Conservation (phyloP, 345 rosid species). For the Pelargonium nanum region DNA sequence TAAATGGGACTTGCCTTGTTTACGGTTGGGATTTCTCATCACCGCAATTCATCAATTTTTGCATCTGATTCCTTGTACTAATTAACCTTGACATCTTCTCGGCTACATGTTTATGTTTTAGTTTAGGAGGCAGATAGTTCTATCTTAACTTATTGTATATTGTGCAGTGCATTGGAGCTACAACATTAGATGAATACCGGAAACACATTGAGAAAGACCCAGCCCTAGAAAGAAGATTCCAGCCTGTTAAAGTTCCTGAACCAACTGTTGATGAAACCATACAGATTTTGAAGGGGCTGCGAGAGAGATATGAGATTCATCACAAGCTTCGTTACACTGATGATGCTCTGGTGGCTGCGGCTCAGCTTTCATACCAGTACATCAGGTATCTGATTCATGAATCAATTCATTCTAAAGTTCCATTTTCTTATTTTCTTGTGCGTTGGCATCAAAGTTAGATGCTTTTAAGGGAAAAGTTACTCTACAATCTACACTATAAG, state of each 20-base stretch:
- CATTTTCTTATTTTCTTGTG: background rate
- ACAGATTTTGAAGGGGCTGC: constrained; percentile 82
- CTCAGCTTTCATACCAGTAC: constrained; percentile 87
- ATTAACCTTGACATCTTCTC: too few relatives aligned
- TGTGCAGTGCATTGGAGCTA: constrained; percentile 94
- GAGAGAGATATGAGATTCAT: constrained; percentile 95
- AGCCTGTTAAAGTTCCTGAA: constrained; percentile 97
- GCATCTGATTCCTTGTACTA: too few relatives aligned
- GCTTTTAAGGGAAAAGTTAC: background rate
- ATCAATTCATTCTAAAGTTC: too few relatives aligned
- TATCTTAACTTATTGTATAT: background rate
- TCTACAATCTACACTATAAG: too few relatives aligned
- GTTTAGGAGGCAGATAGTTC: background rate
- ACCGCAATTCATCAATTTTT: too few relatives aligned
- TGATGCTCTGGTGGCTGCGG: constrained; percentile 81
- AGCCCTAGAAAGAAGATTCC: constrained; percentile 93
- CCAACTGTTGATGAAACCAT: constrained; percentile 92
- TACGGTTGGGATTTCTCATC: too few relatives aligned
- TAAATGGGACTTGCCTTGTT: too few relatives aligned
- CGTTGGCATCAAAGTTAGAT: background rate
- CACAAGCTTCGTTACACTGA: constrained; percentile 97
- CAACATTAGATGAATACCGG: constrained; percentile 89
- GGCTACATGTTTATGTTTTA: too few relatives aligned
- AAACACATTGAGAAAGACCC: constrained; percentile 99
- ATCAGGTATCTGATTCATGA: constrained; percentile 43